Evolutionary conservation across 2,329 filamentous ascomycete genomes (phyloP).

Genomic region (Xylariaceae sp.): DNA sequence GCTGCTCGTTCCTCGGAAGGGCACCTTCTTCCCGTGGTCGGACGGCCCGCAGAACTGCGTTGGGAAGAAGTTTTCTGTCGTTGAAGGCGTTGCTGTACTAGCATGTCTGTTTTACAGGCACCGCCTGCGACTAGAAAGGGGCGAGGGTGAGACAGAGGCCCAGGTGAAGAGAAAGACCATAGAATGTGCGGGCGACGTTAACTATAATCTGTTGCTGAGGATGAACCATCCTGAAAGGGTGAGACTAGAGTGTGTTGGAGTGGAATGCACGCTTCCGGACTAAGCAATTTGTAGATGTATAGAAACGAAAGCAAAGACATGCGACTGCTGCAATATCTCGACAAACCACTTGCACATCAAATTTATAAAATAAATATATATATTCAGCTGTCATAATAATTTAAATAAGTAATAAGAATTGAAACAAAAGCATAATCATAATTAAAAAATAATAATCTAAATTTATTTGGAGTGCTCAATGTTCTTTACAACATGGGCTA

Average conservation of each 20-base stretch:
- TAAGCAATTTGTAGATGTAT: no score
- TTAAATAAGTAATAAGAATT: no score
- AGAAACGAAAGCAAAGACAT: no score
- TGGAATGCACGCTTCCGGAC: no score
- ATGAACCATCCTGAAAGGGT: constrained; percentile 31
- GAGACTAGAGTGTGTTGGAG: constrained; percentile 20
- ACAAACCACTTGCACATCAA: no score
- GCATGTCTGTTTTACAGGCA: constrained; percentile 27
- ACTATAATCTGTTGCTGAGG: constrained; percentile 32
- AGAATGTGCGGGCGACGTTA: constrained; percentile 30
- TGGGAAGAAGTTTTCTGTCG: constrained; percentile 28
- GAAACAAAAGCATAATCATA: no score
- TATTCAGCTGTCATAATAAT: no score
- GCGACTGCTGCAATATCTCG: no score
- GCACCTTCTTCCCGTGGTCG: constrained; percentile 5
- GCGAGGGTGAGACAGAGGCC: constrained; percentile 21
- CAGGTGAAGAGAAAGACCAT: constrained; percentile 9
- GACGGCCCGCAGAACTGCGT: constrained; percentile 12
- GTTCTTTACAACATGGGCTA: no score
- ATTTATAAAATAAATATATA: no score
- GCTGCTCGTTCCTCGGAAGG: not conserved
- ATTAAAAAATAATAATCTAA: no score
- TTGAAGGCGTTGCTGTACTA: constrained; percentile 32
- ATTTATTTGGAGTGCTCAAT: no score
- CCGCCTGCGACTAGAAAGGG: constrained; percentile 18